Base-by-base conservation (phyloP, 108 stramenopile genomes). In the Bacterosira constricta region DNA sequence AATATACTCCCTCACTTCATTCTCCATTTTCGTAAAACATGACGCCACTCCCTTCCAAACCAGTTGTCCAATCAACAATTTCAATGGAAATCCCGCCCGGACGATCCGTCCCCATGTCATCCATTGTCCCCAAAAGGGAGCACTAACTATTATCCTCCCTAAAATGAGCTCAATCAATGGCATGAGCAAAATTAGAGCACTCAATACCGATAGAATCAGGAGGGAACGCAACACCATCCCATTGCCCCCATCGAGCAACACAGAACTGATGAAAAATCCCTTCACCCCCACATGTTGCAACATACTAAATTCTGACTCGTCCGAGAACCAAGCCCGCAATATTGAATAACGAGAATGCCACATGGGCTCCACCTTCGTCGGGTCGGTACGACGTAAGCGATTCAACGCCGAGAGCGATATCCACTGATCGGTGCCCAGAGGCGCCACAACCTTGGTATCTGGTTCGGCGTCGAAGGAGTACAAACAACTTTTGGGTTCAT, bases 341-440 rank as follows among this genome's bases (percentile, higher is more conserved):
- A 95, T 87, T 23, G 86, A 73, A 66, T 92, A 95, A 55, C 84
- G 75, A 18, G 80, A 80, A 66, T 90, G 89, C 94, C 94, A 95
- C 89, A 95, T 91, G 27, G 89, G 86, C 70, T 95, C 91, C 4
- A 95, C 91, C 64, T 95, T 95, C 67, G 88, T 76, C 13, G 90
- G 88, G 82, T 95, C 94, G 0, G 79, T 87, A 2, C 94, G 84
- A 13, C 94, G 87, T 44, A 93, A 75, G 49, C 89, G 84, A 75
- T 93, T 95, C 56, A 95, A 60, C 15, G 90, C 78, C 7, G 73
- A 39, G 4, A 95, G 68, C 12, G 87, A 82, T 35, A 95, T 93
- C 87, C 88, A 95, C 65, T 90, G 76, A 26, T 51, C 65, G 1
- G 84, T 83, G 10, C 79, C 90, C 10, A 80, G 17, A 0, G 94